These are phyloP conservation scores for Moesziomyces aphidis DNA, from an alignment of 1,284 basidiomycete genomes.

Conservation along the genomic window DNA sequence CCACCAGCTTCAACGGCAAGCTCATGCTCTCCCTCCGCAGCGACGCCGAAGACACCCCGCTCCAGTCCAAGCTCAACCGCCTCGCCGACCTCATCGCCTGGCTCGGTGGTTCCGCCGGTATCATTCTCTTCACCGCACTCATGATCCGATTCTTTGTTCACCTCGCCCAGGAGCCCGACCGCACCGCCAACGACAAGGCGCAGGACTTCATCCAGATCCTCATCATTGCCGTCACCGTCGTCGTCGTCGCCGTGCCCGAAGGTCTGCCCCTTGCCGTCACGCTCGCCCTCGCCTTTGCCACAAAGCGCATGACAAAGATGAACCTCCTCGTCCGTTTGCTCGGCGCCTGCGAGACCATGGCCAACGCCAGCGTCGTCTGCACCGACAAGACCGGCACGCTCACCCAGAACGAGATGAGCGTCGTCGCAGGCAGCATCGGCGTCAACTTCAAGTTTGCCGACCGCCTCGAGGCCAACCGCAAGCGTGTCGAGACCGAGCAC, in stretches of 20 bases:
- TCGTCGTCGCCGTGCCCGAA: conserved; percentile 98
- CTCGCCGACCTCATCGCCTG: conserved; percentile 95
- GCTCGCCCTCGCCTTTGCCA: conserved; percentile 94
- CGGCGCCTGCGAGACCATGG: conserved; percentile 98
- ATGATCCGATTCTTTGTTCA: conserved; percentile 96
- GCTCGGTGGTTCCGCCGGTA: conserved; percentile 83
- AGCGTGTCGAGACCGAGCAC: conserved; percentile 78
- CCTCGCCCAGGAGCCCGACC: conserved; percentile 71
- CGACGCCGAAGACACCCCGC: conserved; percentile 81
- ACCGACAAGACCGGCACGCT: conserved; percentile 89
- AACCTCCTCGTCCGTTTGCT: conserved; percentile 94
- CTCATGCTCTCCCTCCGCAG: conserved; percentile 73
- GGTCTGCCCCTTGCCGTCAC: conserved; percentile 96
- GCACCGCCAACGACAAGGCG: conserved; percentile 83
- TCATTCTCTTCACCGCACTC: conserved; percentile 82
- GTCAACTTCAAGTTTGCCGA: conserved; percentile 93
- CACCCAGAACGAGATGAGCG: conserved; percentile 93
- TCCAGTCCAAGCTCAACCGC: conserved; percentile 91
- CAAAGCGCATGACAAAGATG: conserved; percentile 94
- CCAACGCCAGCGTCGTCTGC: conserved; percentile 93
- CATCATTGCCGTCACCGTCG: conserved; percentile 92
- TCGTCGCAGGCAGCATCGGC: conserved; percentile 94
- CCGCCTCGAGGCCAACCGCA: conserved; percentile 78
- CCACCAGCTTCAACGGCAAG: conserved; percentile 93
- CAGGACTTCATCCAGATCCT: conserved; percentile 92